Conservation (phyloP, 2,329 filamentous ascomycete genomes). For the Pestalotiopsis sp. region DNA sequence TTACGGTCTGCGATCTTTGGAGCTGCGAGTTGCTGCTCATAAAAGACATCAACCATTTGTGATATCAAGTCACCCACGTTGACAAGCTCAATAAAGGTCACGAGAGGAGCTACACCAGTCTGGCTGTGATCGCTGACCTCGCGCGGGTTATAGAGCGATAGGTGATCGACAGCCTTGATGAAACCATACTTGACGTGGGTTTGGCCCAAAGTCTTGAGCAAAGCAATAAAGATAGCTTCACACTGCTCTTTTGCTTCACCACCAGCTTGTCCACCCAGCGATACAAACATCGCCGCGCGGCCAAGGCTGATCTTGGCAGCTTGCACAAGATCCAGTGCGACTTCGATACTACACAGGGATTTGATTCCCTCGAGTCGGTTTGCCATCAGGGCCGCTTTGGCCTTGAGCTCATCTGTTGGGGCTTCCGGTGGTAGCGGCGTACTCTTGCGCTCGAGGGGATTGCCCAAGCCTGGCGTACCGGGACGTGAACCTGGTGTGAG, state of each 20-base stretch:
- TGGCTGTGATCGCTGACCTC: conserved; percentile 74
- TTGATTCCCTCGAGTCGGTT: conserved; percentile 92
- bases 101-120: conserved; percentile 82
- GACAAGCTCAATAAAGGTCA: conserved; percentile 95
- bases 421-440: conserved; percentile 62
- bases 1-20: conserved; percentile 86
- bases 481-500: conserved; percentile 47
- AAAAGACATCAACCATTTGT: conserved; percentile 99
- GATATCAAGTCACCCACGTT: conserved; percentile 98
- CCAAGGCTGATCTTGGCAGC: conserved; percentile 86
- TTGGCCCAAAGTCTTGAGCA: conserved; percentile 83
- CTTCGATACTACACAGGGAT: conserved; percentile 93
- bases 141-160: conserved; percentile 88
- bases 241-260: conserved; percentile 88
- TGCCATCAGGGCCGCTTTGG: conserved; percentile 97
- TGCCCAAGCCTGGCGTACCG: conserved; percentile 48
- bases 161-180: conserved; percentile 86
- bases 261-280: conserved; percentile 77
- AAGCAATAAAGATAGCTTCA: conserved; percentile 80
- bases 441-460: conserved; percentile 38
- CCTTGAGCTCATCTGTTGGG: conserved; percentile 88
- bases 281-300: conserved; percentile 80
- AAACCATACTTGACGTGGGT: conserved; percentile 92
- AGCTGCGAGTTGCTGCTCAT: conserved; percentile 87
- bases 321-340: conserved; percentile 88